Evolutionary conservation across 208 protist species (phyloP).

Genomic region (Leptomonas pyrrhocoris): DNA sequence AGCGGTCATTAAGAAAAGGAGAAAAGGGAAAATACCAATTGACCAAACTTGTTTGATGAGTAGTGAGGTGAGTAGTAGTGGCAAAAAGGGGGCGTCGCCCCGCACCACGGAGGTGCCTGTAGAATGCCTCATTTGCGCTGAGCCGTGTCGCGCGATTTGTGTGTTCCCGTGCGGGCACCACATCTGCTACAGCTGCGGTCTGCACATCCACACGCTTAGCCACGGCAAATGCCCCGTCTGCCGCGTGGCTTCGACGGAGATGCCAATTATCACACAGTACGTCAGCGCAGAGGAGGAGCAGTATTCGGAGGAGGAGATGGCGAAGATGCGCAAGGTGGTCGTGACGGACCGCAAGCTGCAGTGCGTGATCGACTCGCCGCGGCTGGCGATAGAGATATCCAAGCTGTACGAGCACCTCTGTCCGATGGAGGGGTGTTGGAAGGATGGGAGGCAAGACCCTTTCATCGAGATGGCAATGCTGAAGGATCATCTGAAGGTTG

Average conservation of each 20-base stretch:
- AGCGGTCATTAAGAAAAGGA: too few species aligned
- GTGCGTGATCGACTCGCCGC: slow-evolving; percentile 59
- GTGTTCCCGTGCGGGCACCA: slow-evolving; percentile 85
- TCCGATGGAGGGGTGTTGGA: slow-evolving; percentile 74
- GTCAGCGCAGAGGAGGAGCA: slow-evolving; percentile 54
- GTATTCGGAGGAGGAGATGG: slow-evolving; percentile 64
- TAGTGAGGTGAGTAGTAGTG: neutral
- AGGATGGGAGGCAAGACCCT: slow-evolving; percentile 67
- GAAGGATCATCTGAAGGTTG: slow-evolving; percentile 66
- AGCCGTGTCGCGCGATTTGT: slow-evolving; percentile 64
- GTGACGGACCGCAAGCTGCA: slow-evolving; percentile 46
- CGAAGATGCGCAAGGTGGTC: slow-evolving; percentile 29
- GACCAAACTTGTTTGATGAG: neutral
- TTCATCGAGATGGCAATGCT: slow-evolving; percentile 66
- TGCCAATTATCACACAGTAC: slow-evolving; percentile 57
- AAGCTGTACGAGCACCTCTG: slow-evolving; percentile 82
- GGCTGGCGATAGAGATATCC: slow-evolving; percentile 55
- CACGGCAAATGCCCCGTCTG: slow-evolving; percentile 74
- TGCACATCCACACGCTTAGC: slow-evolving; percentile 75
- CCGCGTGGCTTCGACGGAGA: slow-evolving; percentile 41
- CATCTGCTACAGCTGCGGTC: slow-evolving; percentile 83
- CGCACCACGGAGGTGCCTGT: slow-evolving; percentile 32
- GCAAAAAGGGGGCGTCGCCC: slow-evolving; percentile 3
- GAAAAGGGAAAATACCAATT: neutral
- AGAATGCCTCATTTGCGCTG: slow-evolving; percentile 86